Conservation (phyloP, 306 rosid genomes). For the Geum urbanum region DNA sequence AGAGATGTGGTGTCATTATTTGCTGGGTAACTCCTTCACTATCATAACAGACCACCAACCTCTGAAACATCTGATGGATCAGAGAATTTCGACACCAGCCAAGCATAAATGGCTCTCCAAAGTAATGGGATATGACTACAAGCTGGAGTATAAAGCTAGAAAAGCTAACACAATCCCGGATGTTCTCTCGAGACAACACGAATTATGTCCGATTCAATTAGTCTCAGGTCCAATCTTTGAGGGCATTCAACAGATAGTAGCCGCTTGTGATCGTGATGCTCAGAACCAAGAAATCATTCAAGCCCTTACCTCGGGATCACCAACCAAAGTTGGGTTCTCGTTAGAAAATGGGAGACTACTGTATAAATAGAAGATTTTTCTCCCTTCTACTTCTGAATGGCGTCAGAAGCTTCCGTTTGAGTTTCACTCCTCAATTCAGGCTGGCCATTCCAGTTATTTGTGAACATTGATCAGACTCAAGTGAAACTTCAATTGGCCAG, state of each 20-base stretch:
- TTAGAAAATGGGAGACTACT: not conserved
- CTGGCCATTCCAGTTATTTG: not conserved
- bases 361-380: no score
- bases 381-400: not conserved
- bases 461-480: not conserved
- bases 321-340: no score
- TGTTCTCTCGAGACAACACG: no score
- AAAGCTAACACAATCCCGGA: not conserved
- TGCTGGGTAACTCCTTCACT: not conserved
- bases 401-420: no score
- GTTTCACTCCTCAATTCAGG: not conserved
- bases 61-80: not conserved
- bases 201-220: no score
- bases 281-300: no score
- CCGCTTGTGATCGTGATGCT: no score
- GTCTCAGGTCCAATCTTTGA: no score
- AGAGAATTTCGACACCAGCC: not conserved
- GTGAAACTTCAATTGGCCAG: not conserved
- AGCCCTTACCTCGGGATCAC: no score
- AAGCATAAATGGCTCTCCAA: not conserved
- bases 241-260: no score
- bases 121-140: not conserved
- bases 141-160: no score
- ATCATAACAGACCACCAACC: not conserved
- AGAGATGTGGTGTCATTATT: not conserved